A percentile compares a stretch with the other conserved stretches of the same genome.
phyloP scores from a whole-genome alignment of 1,284 basidiomycete genomes.

The Anthracocystis setariae region DNA sequence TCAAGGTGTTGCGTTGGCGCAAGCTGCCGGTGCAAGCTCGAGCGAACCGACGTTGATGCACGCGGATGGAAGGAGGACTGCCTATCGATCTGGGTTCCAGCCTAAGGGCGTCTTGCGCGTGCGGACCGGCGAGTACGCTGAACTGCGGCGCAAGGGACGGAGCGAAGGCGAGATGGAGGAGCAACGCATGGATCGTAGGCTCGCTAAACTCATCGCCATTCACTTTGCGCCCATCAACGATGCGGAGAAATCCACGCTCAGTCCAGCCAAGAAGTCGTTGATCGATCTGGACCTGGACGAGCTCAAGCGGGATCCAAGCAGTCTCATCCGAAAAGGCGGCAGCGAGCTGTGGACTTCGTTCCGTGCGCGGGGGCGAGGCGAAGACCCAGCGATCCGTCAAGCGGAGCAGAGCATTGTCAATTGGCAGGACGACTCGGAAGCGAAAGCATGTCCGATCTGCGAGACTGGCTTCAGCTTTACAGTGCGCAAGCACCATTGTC shows the following conservation, averaged over 20 bases:
- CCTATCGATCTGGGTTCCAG: slow-evolving; percentile 58
- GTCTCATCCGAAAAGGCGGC: slow-evolving; percentile 33
- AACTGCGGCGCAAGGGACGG: slow-evolving; percentile 21
- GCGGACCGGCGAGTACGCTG: slow-evolving; percentile 47
- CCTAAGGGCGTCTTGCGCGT: slow-evolving; percentile 57
- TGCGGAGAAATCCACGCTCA: slow-evolving; percentile 13
- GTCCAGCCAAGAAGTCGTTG: slow-evolving; percentile 23
- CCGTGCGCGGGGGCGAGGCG: slow-evolving; percentile 38
- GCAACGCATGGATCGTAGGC: slow-evolving; percentile 59
- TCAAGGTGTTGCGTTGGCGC: slow-evolving; percentile 46
- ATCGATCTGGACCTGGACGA: slow-evolving; percentile 45
- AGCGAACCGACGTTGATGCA: neutral
- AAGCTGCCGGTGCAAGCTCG: slow-evolving; percentile 18
- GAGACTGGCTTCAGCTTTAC: slow-evolving; percentile 86
- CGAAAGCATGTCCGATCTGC: slow-evolving; percentile 85
- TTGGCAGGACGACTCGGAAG: slow-evolving; percentile 86
- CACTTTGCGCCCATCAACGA: slow-evolving; percentile 39
- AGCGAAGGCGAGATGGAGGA: slow-evolving; percentile 55
- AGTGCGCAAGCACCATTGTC: slow-evolving; percentile 95
- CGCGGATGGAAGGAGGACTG: slow-evolving; percentile 29
- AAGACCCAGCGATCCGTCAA: slow-evolving; percentile 43
- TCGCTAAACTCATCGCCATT: slow-evolving; percentile 57
- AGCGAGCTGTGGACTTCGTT: slow-evolving; percentile 48
- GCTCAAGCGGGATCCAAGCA: slow-evolving; percentile 40
- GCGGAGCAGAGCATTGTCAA: slow-evolving; percentile 89